Evolutionary conservation across 352 stramenopile species (phyloP).

Genomic region (Aphanomyces euteiches): DNA sequence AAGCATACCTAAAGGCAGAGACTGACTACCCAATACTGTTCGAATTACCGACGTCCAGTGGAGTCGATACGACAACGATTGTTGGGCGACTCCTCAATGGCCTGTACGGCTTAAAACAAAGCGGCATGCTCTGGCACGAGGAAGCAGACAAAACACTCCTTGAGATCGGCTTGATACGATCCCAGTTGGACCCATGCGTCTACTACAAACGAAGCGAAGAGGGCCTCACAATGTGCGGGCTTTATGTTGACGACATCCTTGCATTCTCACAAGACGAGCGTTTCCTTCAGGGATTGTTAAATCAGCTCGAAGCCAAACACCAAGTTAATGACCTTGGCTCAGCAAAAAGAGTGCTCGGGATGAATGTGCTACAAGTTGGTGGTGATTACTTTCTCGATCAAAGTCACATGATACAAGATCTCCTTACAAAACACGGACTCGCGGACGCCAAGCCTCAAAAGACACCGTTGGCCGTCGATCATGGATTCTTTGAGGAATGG

Average conservation of each 20-base stretch:
- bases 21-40: conserved; percentile 36
- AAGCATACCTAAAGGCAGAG: conserved; percentile 37
- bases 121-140: conserved; percentile 36
- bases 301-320: background rate
- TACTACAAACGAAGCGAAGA: conserved; percentile 26
- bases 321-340: background rate
- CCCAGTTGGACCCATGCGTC: conserved; percentile 35
- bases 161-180: conserved; percentile 31
- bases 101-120: conserved; percentile 40
- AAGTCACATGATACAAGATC: background rate
- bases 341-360: background rate
- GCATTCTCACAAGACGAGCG: conserved; percentile 4
- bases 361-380: background rate
- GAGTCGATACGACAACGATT: background rate
- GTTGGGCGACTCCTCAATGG: conserved; percentile 31
- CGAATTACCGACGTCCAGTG: conserved; percentile 6
- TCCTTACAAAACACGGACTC: background rate
- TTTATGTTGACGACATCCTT: conserved; percentile 41
- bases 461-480: background rate
- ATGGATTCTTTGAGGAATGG: too few relatives aligned
- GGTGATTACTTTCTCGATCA: background rate
- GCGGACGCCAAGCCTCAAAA: background rate
- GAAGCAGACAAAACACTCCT: conserved; percentile 32
- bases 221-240: conserved; percentile 25
- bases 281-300: too few relatives aligned